phyloP scores from a whole-genome alignment of 2,329 filamentous ascomycete genomes.

The Cladosporium sphaerospermum region DNA sequence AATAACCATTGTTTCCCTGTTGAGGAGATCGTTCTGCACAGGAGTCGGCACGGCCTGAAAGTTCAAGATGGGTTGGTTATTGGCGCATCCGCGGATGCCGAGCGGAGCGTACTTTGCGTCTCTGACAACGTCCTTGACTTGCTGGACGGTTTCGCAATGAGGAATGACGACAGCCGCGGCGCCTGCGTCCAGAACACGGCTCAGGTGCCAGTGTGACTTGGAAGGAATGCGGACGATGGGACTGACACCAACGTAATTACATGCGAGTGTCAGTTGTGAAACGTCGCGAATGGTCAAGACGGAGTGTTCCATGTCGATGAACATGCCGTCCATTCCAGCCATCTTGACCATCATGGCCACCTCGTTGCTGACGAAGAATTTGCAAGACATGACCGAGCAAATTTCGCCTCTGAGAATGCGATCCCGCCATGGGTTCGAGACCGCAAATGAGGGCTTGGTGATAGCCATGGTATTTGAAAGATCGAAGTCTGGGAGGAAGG shows the following conservation, averaged over 20 bases:
- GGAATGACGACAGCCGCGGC: constrained; percentile 39
- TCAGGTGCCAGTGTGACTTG: constrained; percentile 35
- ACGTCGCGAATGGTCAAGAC: constrained; percentile 33
- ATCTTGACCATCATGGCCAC: constrained; percentile 36
- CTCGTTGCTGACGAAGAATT: constrained; percentile 32
- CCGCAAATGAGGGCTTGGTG: constrained; percentile 1
- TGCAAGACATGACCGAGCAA: constrained; percentile 16
- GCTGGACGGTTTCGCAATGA: constrained; percentile 34
- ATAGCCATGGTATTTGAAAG: no score
- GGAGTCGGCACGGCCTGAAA: constrained; percentile 31
- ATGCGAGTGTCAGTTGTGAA: constrained; percentile 35
- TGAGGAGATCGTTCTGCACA: constrained; percentile 32
- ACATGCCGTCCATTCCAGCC: constrained; percentile 37
- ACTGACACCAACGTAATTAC: constrained; percentile 34
- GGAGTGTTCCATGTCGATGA: constrained; percentile 44
- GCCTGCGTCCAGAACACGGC: constrained; percentile 36
- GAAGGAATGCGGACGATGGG: constrained; percentile 39
- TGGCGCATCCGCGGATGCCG: constrained; percentile 33
- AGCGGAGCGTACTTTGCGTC: constrained; percentile 36
- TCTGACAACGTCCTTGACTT: constrained; percentile 33
- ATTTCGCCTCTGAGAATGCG: not conserved
- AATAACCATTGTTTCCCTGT: constrained; percentile 35
- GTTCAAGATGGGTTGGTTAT: constrained; percentile 33
- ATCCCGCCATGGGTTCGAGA: constrained; percentile 6
- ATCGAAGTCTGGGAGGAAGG: no score